Percentiles rank a stretch among this genome's conserved stretches.
phyloP scores from a whole-genome alignment of 352 stramenopile species.

The Phytophthora pluvialis region DNA sequence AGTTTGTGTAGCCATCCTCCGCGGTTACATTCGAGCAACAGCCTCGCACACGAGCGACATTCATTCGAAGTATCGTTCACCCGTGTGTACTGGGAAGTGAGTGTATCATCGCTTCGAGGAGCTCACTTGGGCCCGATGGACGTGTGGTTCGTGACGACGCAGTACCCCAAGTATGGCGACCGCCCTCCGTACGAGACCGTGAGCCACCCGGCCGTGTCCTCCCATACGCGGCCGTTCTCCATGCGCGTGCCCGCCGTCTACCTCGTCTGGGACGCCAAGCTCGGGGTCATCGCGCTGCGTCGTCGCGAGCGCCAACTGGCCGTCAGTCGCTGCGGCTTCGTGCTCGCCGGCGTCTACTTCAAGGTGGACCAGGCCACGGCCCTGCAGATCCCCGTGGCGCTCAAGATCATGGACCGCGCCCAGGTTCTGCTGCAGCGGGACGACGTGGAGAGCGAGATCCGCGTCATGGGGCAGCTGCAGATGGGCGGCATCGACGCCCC shows the following conservation, averaged over 20 bases:
- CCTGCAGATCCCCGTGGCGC: slow-evolving; percentile 63
- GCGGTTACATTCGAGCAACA: too few relatives aligned
- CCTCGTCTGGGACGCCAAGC: slow-evolving; percentile 69
- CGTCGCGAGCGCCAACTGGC: slow-evolving; percentile 72
- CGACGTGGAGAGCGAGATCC: slow-evolving; percentile 83
- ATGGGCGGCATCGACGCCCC: slow-evolving; percentile 76
- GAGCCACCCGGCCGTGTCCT: slow-evolving; percentile 58
- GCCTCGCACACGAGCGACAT: too few relatives aligned
- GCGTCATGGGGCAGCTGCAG: slow-evolving; percentile 82
- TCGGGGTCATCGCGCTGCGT: slow-evolving; percentile 75
- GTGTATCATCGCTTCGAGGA: slow-evolving; percentile 13
- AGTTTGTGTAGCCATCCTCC: too few relatives aligned
- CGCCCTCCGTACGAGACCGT: slow-evolving; percentile 67
- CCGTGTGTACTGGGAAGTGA: too few relatives aligned
- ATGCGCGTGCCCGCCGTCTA: slow-evolving; percentile 74
- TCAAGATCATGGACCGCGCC: slow-evolving; percentile 84
- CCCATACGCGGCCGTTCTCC: slow-evolving; percentile 47
- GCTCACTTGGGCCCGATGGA: slow-evolving; percentile 51
- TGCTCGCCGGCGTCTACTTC: slow-evolving; percentile 83
- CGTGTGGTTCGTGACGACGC: slow-evolving; percentile 70
- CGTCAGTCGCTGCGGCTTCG: slow-evolving; percentile 81
- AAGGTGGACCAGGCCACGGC: slow-evolving; percentile 50
- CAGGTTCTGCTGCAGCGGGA: slow-evolving; percentile 78
- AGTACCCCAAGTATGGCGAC: slow-evolving; percentile 60
- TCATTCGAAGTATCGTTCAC: too few relatives aligned